Percentiles rank a stretch among this genome's conserved stretches.
These are phyloP conservation scores for Chrysoporthe cubensis DNA, from an alignment of 2,329 filamentous ascomycete species.

Conservation along the genomic window DNA sequence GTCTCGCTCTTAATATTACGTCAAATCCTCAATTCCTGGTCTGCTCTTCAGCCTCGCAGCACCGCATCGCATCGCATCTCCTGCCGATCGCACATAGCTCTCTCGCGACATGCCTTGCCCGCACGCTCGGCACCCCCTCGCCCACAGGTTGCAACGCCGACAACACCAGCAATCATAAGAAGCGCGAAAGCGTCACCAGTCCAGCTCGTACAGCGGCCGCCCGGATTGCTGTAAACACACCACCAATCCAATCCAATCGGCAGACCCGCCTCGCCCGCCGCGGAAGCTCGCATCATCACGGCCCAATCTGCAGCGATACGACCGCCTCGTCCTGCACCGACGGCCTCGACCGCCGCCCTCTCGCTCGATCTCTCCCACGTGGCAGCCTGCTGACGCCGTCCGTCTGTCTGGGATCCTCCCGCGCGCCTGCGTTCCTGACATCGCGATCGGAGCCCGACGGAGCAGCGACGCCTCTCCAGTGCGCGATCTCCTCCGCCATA, in stretches of 20 bases:
- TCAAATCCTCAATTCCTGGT: neutral
- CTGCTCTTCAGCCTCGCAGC: neutral
- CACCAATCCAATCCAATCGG: neutral
- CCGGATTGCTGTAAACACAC: neutral
- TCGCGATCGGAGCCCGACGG: neutral
- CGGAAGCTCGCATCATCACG: too few relatives aligned
- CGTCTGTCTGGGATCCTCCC: too few relatives aligned
- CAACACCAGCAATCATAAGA: neutral
- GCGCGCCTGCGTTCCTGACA: neutral
- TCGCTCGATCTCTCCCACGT: neutral
- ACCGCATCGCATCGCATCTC: neutral
- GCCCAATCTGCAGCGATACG: too few relatives aligned
- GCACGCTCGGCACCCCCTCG: neutral
- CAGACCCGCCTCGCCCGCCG: too few relatives aligned
- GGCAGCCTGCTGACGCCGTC: neutral
- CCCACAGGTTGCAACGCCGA: neutral
- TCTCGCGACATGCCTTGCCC: conserved; percentile 5
- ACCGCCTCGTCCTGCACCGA: neutral
- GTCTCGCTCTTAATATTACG: neutral
- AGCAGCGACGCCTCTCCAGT: neutral
- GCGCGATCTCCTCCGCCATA: neutral
- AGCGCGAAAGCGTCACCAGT: neutral
- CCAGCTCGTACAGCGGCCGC: neutral
- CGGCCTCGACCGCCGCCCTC: neutral
- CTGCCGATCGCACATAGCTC: neutral